Evolutionary conservation across 225 moss, liverwort and hornwort species (phyloP).

Genomic region (Straminergon stramineum): DNA sequence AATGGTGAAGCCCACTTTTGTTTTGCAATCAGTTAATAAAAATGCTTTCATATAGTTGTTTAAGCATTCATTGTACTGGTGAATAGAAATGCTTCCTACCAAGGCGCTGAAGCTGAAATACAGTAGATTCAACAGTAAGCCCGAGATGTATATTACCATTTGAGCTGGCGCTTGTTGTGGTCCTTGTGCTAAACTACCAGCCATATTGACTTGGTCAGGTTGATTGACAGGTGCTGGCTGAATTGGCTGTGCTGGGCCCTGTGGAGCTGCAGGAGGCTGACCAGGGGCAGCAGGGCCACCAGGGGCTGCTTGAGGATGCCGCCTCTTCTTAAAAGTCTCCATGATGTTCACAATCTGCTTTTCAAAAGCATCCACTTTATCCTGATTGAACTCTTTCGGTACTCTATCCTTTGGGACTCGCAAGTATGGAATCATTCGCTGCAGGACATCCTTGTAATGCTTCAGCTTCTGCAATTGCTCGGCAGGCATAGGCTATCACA

Average conservation of each 20-base stretch:
- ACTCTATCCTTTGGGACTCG: slow-evolving; percentile 86
- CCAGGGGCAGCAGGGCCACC: slow-evolving; percentile 34
- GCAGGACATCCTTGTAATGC: slow-evolving; percentile 96
- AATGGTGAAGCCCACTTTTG: neutral
- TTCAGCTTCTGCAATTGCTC: slow-evolving; percentile 92
- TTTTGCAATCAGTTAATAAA: neutral
- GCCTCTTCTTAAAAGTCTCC: slow-evolving; percentile 97
- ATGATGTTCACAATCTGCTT: slow-evolving; percentile 98
- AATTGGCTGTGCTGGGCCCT: slow-evolving; percentile 29
- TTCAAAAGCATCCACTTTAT: slow-evolving; percentile 98
- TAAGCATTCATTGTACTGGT: neutral
- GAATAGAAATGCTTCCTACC: neutral
- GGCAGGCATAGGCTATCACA: slow-evolving; percentile 82
- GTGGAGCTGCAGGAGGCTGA: slow-evolving; percentile 38
- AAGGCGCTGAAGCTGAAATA: neutral
- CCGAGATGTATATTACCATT: slow-evolving; percentile 18
- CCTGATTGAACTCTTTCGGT: slow-evolving; percentile 95
- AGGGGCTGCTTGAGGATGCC: slow-evolving; percentile 47
- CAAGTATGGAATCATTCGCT: slow-evolving; percentile 96
- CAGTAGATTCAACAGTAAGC: neutral
- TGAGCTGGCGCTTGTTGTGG: slow-evolving; percentile 48
- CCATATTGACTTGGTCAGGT: slow-evolving; percentile 50
- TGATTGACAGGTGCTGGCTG: slow-evolving; percentile 46
- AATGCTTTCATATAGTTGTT: neutral
- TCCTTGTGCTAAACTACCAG: slow-evolving; percentile 25